phyloP scores from a whole-genome alignment of 768 basidiomycete genomes.

The Chalciporus pseudorubinellus region DNA sequence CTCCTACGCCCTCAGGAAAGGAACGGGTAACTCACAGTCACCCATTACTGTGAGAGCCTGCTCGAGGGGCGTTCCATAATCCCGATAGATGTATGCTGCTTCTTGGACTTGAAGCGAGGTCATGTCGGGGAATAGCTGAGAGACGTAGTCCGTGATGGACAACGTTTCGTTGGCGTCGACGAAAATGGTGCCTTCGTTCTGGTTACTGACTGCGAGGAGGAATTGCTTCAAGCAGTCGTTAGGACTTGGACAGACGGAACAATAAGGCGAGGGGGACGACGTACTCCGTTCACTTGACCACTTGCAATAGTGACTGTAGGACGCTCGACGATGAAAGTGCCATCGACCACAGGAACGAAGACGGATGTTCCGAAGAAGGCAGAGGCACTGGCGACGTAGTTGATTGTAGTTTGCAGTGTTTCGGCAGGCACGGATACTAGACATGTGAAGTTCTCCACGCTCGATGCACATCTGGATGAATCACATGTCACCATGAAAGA shows the following conservation, averaged over 20 bases:
- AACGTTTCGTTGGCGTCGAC: conserved; percentile 24
- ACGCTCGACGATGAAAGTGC: conserved; percentile 33
- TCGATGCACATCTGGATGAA: too few relatives aligned
- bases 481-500: too few relatives aligned
- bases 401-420: too few relatives aligned
- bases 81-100: conserved; percentile 29
- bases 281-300: conserved; percentile 29
- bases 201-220: too few relatives aligned
- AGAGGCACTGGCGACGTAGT: conserved; percentile 21
- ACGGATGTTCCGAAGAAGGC: conserved; percentile 32
- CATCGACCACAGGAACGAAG: conserved; percentile 38
- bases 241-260: too few relatives aligned
- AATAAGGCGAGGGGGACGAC: neutral
- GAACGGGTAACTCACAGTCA: conserved; percentile 43
- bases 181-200: too few relatives aligned
- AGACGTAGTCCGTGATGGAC: conserved; percentile 18
- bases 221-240: neutral
- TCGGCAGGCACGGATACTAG: too few relatives aligned
- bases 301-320: conserved; percentile 30
- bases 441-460: too few relatives aligned
- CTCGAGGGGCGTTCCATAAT: conserved; percentile 29
- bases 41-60: conserved; percentile 38
- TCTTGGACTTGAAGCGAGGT: conserved; percentile 22
- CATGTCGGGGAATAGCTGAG: conserved; percentile 43
- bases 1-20: too few relatives aligned